Percentiles rank a stretch among this genome's conserved stretches.
phyloP scores from a whole-genome alignment of 1,284 basidiomycete genomes.

The Coniophora puteana region DNA sequence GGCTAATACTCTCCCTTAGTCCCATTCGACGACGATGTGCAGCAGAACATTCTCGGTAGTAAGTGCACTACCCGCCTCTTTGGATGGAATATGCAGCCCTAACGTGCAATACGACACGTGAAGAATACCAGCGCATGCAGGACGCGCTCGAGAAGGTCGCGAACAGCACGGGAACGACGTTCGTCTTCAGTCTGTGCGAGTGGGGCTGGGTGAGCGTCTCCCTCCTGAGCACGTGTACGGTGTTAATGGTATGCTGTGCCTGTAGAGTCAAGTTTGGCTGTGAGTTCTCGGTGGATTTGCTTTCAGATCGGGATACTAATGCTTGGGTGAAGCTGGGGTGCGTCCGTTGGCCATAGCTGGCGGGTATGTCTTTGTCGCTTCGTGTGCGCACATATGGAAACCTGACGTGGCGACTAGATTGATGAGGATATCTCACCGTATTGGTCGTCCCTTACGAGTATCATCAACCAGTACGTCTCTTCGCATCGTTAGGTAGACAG shows the following conservation, averaged over 20 bases:
- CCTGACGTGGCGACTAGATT: no score
- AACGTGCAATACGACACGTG: slow-evolving; percentile 2
- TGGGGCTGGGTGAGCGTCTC: slow-evolving; percentile 46
- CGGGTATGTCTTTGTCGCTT: no score
- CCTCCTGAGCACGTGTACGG: no score
- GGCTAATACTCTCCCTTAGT: no score
- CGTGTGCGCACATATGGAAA: no score
- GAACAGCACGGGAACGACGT: slow-evolving; percentile 34
- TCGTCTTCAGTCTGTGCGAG: slow-evolving; percentile 49
- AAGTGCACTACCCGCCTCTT: no score
- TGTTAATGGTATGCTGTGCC: no score
- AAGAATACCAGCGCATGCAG: slow-evolving; percentile 47
- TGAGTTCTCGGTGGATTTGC: no score
- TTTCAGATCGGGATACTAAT: no score
- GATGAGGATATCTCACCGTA: slow-evolving; percentile 30
- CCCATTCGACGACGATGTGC: slow-evolving; percentile 43
- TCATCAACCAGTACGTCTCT: slow-evolving; percentile 38
- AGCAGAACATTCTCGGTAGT: slow-evolving; percentile 47
- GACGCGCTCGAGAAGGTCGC: slow-evolving; percentile 41
- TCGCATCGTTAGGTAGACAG: neutral
- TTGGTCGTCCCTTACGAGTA: slow-evolving; percentile 36
- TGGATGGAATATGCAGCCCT: neutral
- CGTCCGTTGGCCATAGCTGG: no score
- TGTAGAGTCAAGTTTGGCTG: no score
- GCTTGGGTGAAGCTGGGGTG: no score